phyloP scores from a whole-genome alignment of 2,329 filamentous ascomycete genomes.

The Aspergillus transmontanensis region DNA sequence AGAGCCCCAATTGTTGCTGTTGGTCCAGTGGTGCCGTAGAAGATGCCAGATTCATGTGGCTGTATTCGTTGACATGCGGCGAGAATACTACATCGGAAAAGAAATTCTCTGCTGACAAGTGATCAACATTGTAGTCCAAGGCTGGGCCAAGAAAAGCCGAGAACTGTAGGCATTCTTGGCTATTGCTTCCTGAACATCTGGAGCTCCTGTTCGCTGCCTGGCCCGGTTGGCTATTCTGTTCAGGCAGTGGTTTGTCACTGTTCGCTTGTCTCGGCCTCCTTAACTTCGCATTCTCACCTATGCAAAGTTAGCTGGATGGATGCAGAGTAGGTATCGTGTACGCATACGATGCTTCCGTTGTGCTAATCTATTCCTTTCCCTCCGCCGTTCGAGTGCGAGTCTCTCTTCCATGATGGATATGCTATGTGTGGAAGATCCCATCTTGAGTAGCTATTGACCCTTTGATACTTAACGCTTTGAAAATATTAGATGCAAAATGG shows the following conservation, averaged over 20 bases:
- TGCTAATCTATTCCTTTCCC: slow-evolving; percentile 6
- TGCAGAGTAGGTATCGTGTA: neutral
- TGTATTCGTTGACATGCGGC: neutral
- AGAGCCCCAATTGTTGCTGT: neutral
- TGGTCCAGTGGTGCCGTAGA: neutral
- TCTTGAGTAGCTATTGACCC: neutral
- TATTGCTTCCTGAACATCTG: neutral
- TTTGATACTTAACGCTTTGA: neutral
- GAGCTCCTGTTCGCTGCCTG: neutral
- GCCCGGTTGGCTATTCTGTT: neutral
- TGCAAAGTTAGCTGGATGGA: neutral
- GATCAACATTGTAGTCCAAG: neutral
- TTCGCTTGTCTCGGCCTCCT: neutral
- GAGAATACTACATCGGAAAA: neutral
- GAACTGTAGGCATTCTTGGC: neutral
- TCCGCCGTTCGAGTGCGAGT: slow-evolving; percentile 1
- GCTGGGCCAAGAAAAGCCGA: neutral
- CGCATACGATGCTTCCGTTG: slow-evolving; percentile 4
- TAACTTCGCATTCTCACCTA: neutral
- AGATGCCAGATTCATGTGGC: neutral
- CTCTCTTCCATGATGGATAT: slow-evolving; percentile 3
- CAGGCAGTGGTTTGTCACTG: neutral
- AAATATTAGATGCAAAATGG: neutral
- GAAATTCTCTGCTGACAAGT: neutral
- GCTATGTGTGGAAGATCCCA: neutral